Percentiles rank a stretch among this genome's conserved stretches.
These are phyloP conservation scores for Pseudogymnoascus sp. DNA, from an alignment of 2,329 filamentous ascomycete genomes.

Conservation along the genomic window DNA sequence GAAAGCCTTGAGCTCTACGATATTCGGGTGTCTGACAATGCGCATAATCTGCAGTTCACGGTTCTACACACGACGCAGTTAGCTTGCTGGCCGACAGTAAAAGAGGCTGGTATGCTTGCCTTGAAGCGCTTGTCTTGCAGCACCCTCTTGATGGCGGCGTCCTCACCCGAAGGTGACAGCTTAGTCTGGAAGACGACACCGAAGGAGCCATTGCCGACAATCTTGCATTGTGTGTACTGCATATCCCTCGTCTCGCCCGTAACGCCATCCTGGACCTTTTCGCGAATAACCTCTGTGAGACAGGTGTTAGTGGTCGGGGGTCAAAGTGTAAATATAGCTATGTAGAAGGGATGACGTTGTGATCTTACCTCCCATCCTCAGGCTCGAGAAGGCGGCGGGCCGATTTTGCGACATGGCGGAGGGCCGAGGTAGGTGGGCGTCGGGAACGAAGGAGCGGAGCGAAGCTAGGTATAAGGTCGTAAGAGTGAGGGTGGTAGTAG, in stretches of 20 bases:
- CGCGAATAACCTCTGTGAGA: slow-evolving; percentile 79
- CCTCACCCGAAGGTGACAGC: slow-evolving; percentile 92
- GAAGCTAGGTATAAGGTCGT: slow-evolving; percentile 30
- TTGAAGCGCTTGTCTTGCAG: slow-evolving; percentile 99
- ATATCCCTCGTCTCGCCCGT: slow-evolving; percentile 95
- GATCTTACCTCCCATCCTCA: slow-evolving; percentile 91
- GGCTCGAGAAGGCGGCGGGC: slow-evolving; percentile 75
- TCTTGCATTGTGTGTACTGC: slow-evolving; percentile 99
- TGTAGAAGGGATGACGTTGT: slow-evolving; percentile 3
- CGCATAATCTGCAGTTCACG: slow-evolving; percentile 99
- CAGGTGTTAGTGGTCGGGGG: slow-evolving; percentile 22
- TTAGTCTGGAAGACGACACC: slow-evolving; percentile 99
- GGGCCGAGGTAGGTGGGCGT: not conserved
- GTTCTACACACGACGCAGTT: slow-evolving; percentile 56
- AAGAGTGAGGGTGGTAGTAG: not conserved
- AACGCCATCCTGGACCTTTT: slow-evolving; percentile 97
- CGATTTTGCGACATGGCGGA: slow-evolving; percentile 74
- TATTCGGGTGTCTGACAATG: slow-evolving; percentile 97
- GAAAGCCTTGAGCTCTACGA: slow-evolving; percentile 97
- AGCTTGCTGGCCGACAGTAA: slow-evolving; percentile 21
- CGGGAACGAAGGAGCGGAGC: slow-evolving; percentile 34
- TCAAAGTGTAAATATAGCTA: not conserved
- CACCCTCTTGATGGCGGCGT: slow-evolving; percentile 97
- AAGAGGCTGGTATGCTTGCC: slow-evolving; percentile 42
- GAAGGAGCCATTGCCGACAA: slow-evolving; percentile 97